Evolutionary conservation across 2,329 filamentous ascomycete genomes (phyloP).

Genomic region (Diplodia corticola): DNA sequence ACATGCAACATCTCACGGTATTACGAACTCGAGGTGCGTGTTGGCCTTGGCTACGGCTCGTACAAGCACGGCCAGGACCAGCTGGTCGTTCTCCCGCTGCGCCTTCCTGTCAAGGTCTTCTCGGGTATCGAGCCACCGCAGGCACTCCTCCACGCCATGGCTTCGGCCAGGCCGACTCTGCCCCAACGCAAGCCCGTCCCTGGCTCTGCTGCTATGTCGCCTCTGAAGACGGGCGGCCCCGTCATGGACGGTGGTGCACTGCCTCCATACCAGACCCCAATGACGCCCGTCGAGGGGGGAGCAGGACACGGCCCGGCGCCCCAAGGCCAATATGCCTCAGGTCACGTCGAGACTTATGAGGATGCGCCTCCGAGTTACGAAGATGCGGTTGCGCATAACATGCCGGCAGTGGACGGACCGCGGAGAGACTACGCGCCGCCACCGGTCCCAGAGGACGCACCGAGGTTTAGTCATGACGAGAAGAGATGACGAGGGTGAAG

Average conservation of each 20-base stretch:
- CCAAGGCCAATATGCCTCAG: slow-evolving; percentile 25
- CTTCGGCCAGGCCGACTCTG: slow-evolving; percentile 27
- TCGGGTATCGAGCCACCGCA: slow-evolving; percentile 83
- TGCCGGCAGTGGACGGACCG: slow-evolving; percentile 71
- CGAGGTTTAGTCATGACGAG: slow-evolving; percentile 36
- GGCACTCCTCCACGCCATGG: slow-evolving; percentile 69
- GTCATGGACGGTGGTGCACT: not conserved
- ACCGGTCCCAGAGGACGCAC: slow-evolving; percentile 39
- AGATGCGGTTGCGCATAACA: slow-evolving; percentile 79
- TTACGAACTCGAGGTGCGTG: slow-evolving; percentile 80
- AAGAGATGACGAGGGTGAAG: slow-evolving; percentile 29
- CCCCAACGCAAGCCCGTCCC: slow-evolving; percentile 19
- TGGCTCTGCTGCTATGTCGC: not conserved
- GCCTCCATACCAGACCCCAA: slow-evolving; percentile 12
- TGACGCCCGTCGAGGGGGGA: slow-evolving; percentile 5
- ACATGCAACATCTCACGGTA: slow-evolving; percentile 82
- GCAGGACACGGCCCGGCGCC: slow-evolving; percentile 27
- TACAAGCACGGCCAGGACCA: slow-evolving; percentile 62
- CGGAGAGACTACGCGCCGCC: slow-evolving; percentile 64
- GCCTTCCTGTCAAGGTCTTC: slow-evolving; percentile 77
- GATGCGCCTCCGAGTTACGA: slow-evolving; percentile 95
- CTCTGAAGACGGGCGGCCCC: slow-evolving; percentile 12
- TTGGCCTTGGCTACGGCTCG: slow-evolving; percentile 75
- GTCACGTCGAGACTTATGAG: slow-evolving; percentile 43
- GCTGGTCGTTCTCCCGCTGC: slow-evolving; percentile 73